These are phyloP conservation scores for Starmera caribaea DNA, from an alignment of 805 yeast genomes.

Conservation along the genomic window DNA sequence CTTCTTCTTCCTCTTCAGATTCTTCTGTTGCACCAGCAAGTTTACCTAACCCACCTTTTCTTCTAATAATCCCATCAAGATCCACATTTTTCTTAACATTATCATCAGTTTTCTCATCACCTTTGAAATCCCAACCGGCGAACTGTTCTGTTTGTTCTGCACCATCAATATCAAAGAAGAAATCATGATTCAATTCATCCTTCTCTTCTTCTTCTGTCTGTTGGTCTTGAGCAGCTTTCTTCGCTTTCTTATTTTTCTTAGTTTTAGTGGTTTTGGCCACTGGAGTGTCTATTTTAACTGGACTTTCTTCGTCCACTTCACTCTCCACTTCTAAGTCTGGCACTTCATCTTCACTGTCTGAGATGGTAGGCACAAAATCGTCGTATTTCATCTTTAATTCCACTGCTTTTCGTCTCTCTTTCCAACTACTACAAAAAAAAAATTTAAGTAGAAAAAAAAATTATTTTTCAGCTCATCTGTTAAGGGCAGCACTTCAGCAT, in stretches of 20 bases:
- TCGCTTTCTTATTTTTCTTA: conserved; percentile 12
- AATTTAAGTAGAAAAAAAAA: background rate
- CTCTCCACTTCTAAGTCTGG: conserved; percentile 45
- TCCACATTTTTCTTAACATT: conserved; percentile 55
- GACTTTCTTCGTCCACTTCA: conserved; percentile 18
- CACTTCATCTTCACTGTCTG: conserved; percentile 66
- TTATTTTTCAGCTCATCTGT: conserved; percentile 2
- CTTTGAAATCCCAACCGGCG: conserved; percentile 81
- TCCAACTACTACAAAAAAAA: too few relatives aligned
- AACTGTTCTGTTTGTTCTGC: conserved; percentile 38
- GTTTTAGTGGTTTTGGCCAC: conserved; percentile 15
- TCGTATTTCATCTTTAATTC: conserved; percentile 26
- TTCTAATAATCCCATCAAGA: conserved; percentile 75
- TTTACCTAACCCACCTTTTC: conserved; percentile 71
- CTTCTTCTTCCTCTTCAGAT: conserved; percentile 31
- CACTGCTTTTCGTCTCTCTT: background rate
- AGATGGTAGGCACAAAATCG: conserved; percentile 67
- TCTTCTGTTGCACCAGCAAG: conserved; percentile 35
- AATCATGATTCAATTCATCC: conserved; percentile 64
- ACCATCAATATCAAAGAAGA: conserved; percentile 59
- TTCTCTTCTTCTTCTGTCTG: conserved; percentile 25
- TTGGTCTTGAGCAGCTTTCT: conserved; percentile 14
- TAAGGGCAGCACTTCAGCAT: too few relatives aligned
- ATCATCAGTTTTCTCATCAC: conserved; percentile 25
- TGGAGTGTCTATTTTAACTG: conserved; percentile 14